A percentile compares a stretch with the other conserved stretches of the same genome.
phyloP scores from a whole-genome alignment of 257 asterid genomes.

The Plectranthus barbatus region DNA sequence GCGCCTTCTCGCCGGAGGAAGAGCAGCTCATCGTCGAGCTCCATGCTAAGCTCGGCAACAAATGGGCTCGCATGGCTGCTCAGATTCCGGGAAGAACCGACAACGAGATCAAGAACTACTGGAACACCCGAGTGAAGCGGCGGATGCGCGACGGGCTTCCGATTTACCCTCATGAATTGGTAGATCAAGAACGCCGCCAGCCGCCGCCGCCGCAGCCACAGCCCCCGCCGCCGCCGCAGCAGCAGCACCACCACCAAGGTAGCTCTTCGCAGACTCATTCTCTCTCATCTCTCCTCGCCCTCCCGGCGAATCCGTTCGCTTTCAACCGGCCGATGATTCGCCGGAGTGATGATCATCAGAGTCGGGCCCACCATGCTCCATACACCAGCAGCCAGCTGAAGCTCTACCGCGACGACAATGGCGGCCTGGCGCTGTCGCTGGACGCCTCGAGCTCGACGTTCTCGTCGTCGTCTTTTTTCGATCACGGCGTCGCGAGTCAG shows the following conservation, averaged over 20 bases:
- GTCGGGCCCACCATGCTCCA: not conserved
- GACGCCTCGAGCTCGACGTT: slow-evolving; percentile 19
- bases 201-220: not conserved
- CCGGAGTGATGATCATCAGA: not conserved
- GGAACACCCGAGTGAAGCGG: slow-evolving; percentile 72
- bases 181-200: not conserved
- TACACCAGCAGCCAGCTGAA: slow-evolving; percentile 14
- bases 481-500: slow-evolving; percentile 12
- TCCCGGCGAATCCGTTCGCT: slow-evolving; percentile 13
- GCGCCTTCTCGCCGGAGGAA: slow-evolving; percentile 40
- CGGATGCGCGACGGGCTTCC: slow-evolving; percentile 61
- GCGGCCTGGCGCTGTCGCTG: slow-evolving; percentile 26
- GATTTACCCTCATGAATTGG: slow-evolving; percentile 36
- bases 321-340: slow-evolving; percentile 7
- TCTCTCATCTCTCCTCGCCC: slow-evolving; percentile 19
- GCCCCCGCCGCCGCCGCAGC: not conserved
- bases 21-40: slow-evolving; percentile 43
- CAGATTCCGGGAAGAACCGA: slow-evolving; percentile 78
- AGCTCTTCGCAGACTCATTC: slow-evolving; percentile 15
- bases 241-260: too few relatives aligned
- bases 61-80: slow-evolving; percentile 58
- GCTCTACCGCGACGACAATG: slow-evolving; percentile 19
- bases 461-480: slow-evolving; percentile 8
- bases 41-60: slow-evolving; percentile 44
- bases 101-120: slow-evolving; percentile 62